A percentile compares a stretch with the other conserved stretches of the same genome.
Conservation (phyloP, 2,329 filamentous ascomycete genomes). For the Ilyonectria sp. region DNA sequence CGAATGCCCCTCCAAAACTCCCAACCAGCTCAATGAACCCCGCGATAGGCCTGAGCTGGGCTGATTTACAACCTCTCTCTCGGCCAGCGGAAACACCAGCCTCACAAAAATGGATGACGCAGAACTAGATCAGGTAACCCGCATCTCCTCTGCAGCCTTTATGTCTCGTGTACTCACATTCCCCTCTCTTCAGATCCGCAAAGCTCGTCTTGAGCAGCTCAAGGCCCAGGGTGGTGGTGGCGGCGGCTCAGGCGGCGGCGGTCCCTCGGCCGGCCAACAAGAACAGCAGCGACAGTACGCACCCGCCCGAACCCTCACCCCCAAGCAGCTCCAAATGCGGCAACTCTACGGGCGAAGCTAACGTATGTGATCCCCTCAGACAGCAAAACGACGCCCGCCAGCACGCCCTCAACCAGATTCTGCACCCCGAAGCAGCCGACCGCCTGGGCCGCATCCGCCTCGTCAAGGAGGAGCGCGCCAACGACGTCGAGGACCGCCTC, state of each 20-base stretch:
- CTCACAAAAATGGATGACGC: slow-evolving; percentile 59
- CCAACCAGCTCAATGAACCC: slow-evolving; percentile 31
- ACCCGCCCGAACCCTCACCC: background rate
- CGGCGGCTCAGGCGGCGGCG: slow-evolving; percentile 59
- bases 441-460: slow-evolving; percentile 94
- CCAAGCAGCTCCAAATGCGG: background rate
- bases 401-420: slow-evolving; percentile 90
- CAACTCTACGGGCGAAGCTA: background rate
- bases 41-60: slow-evolving; percentile 37
- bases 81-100: slow-evolving; percentile 17
- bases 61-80: slow-evolving; percentile 38
- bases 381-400: slow-evolving; percentile 78
- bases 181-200: slow-evolving; percentile 77
- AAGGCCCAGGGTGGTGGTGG: slow-evolving; percentile 77
- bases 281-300: slow-evolving; percentile 72
- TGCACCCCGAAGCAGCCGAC: slow-evolving; percentile 93
- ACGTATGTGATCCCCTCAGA: slow-evolving; percentile 46
- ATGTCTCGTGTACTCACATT: slow-evolving; percentile 10
- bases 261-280: slow-evolving; percentile 60
- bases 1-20: slow-evolving; percentile 44
- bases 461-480: slow-evolving; percentile 92
- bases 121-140: slow-evolving; percentile 58
- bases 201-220: slow-evolving; percentile 93
- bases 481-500: slow-evolving; percentile 91
- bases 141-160: no score